phyloP scores from a whole-genome alignment of 192 early-diverging fungal genomes.

The Hyaloraphidium curvatum region DNA sequence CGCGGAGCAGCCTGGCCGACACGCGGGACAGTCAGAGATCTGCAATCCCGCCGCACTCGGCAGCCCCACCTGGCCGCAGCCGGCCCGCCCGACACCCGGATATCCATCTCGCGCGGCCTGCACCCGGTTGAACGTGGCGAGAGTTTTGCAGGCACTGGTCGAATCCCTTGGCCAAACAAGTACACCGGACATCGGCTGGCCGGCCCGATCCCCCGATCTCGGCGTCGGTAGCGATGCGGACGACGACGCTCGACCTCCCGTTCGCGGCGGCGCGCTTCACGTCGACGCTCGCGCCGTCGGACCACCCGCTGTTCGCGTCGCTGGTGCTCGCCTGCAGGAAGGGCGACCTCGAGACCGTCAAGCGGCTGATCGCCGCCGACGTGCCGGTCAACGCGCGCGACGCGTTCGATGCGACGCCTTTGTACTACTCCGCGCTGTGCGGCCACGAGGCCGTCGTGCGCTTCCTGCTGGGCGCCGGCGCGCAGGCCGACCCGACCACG shows the following conservation, averaged over 20 bases:
- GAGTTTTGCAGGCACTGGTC: too few relatives aligned
- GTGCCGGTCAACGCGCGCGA: conserved; percentile 26
- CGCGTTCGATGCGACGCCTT: conserved; percentile 21
- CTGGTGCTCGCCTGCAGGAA: conserved; percentile 17
- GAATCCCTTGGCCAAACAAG: too few relatives aligned
- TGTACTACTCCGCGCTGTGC: conserved; percentile 26
- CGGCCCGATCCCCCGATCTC: too few relatives aligned
- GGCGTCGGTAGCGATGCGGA: too few relatives aligned
- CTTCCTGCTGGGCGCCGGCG: conserved; percentile 25
- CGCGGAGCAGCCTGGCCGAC: too few relatives aligned
- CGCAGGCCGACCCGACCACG: conserved; percentile 25
- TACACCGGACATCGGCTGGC: too few relatives aligned
- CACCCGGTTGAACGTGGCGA: too few relatives aligned
- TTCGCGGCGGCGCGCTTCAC: not conserved
- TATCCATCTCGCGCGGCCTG: too few relatives aligned
- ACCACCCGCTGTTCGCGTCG: conserved; percentile 15
- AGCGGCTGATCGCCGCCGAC: conserved; percentile 12
- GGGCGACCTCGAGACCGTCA: conserved; percentile 23
- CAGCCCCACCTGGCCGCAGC: too few relatives aligned
- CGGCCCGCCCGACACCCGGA: too few relatives aligned
- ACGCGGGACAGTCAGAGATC: too few relatives aligned
- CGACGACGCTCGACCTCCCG: not conserved
- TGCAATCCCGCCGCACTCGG: too few relatives aligned
- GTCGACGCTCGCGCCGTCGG: not conserved
- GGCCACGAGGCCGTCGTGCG: conserved; percentile 18